Evolutionary conservation across 139 green algal genomes (phyloP).

Genomic region (Pseudopediastrum boryanum): DNA sequence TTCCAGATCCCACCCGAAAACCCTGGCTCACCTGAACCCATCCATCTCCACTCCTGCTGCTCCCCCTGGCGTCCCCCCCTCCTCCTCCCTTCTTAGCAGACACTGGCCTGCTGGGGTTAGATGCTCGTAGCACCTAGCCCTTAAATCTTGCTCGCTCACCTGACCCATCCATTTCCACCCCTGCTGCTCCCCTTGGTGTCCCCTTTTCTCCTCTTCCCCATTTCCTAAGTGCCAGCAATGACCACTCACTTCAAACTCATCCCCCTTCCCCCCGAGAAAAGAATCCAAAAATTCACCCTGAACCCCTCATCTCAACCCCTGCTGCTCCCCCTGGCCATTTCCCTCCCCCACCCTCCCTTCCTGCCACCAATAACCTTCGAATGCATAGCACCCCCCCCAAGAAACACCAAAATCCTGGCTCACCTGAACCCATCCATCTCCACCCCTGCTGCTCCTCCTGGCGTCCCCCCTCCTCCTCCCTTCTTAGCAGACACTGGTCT

Average conservation of each 20-base stretch:
- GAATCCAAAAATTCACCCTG: background rate
- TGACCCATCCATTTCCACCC: too few species aligned
- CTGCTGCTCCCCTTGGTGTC: too few species aligned
- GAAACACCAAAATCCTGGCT: conserved; percentile 3
- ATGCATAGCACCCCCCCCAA: too few species aligned
- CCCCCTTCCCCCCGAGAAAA: background rate
- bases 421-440: conserved; percentile 32
- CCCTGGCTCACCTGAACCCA: background rate
- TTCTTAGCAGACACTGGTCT: too few species aligned
- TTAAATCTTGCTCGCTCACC: background rate
- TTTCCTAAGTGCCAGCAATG: too few species aligned
- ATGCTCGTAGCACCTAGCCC: background rate
- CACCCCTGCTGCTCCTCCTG: background rate
- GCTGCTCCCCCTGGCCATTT: background rate
- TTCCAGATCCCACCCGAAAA: conserved; percentile 6
- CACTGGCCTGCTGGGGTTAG: too few species aligned
- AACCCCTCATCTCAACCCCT: background rate
- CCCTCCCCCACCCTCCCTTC: background rate
- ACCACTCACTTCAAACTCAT: background rate
- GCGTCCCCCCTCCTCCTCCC: too few species aligned
- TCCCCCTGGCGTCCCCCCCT: too few species aligned
- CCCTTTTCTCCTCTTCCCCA: too few species aligned
- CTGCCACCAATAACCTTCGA: background rate
- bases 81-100: too few species aligned
- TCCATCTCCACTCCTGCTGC: too few species aligned